Evolutionary conservation across 345 rosid species (phyloP), one percentile per base, ranked within the genome.

Genomic region (Pistacia vera): DNA sequence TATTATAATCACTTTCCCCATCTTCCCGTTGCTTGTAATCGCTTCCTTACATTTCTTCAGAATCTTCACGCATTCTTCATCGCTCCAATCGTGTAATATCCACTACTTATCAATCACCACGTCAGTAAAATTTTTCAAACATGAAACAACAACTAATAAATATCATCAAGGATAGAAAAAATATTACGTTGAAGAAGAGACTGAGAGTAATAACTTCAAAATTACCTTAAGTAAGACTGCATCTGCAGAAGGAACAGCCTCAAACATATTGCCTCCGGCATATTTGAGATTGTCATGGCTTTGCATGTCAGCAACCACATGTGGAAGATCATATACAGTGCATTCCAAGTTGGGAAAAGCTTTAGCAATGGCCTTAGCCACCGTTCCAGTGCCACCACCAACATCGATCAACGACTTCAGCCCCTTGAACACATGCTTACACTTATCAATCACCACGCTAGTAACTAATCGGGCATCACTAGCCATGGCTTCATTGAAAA

Each of bases 51-150:
- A 78, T 5, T 61, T 72, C 70, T 78, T 78, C 13, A 86, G 83
- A 79, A 88, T 86, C 78, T 82, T 78, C 78, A 85, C 38, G 8
- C 92, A 82, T 8, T 86, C 82, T 5, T 80, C 77, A 17, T 88
- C 88, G 17, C 51, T 77, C 87, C 88, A 88, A 4, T 83, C 83
- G 4, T 88, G 92, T 20, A 86, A 62, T 30, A 88, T 77, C 75
- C 85, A 72, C 90, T 84, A 68, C 35, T 11, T 20, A 30, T 64
- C 14, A 25, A 25, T 25, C 25, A 25, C 25, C 25, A 25, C 25
- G 25, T 25, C 25, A 25, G 25, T 25, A 25, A 25, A 25, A 25
- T 25, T 25, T 25, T 25, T 25, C 25, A 25, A 25, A 25, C 25
- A 25, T 25, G 25, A 25, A 25, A 25, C 25, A 25, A 25, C 25